These are phyloP conservation scores for Clarireedia sp. DNA, from an alignment of 2,329 filamentous ascomycete genomes.

Conservation along the genomic window DNA sequence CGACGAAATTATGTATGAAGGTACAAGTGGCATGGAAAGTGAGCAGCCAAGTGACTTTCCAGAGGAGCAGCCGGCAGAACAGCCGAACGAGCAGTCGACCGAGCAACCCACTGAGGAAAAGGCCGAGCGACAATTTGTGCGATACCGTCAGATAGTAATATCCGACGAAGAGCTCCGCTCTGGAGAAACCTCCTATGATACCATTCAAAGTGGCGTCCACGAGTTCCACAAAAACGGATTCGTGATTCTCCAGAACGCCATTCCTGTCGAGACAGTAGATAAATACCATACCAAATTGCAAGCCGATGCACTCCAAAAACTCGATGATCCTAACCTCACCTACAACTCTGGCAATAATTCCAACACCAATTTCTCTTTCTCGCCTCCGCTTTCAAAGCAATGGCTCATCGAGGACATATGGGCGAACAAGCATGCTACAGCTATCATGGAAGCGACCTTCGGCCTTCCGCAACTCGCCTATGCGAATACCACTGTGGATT, in stretches of 20 bases:
- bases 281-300: conserved; percentile 1
- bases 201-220: conserved; percentile 4
- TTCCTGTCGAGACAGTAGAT: conserved; percentile 1
- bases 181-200: background rate
- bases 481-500: conserved; percentile 29
- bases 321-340: background rate
- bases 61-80: no score
- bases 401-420: conserved; percentile 33
- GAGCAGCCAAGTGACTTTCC: no score
- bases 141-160: background rate
- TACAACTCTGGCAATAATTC: conserved; percentile 39
- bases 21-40: no score
- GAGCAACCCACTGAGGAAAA: no score
- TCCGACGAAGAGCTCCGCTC: conserved; percentile 1
- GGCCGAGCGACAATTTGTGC: background rate
- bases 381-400: conserved; percentile 29
- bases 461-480: conserved; percentile 30
- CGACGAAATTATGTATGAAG: no score
- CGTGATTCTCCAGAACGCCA: conserved; percentile 6
- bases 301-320: background rate
- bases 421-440: conserved; percentile 31
- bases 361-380: conserved; percentile 35
- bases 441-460: conserved; percentile 28
- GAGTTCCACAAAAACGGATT: conserved; percentile 5
- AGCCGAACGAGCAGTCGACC: no score